Percentiles rank a stretch among this genome's conserved stretches.
Evolutionary conservation across 1,139 yeast genomes (phyloP).

Genomic region (Pichia norvegensis): DNA sequence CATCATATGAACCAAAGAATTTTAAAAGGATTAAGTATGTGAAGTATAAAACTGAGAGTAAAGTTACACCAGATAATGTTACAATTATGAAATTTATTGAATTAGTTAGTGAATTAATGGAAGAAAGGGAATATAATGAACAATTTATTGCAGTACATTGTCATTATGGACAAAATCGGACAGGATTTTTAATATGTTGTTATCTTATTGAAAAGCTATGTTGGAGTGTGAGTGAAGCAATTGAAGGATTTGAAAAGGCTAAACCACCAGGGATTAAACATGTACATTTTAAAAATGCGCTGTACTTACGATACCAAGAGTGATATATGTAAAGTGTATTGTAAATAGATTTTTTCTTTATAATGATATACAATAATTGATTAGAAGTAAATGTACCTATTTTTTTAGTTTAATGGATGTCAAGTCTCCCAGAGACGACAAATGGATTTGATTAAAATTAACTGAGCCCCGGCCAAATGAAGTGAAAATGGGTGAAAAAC

Average conservation of each 20-base stretch:
- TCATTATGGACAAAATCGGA: slow-evolving; percentile 75
- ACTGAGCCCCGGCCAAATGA: not conserved
- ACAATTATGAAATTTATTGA: slow-evolving; percentile 52
- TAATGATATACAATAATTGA: not conserved
- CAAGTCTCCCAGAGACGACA: not conserved
- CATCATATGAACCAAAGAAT: slow-evolving; percentile 61
- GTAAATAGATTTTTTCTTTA: not conserved
- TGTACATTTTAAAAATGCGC: slow-evolving; percentile 68
- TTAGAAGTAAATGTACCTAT: not conserved
- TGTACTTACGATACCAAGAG: slow-evolving; percentile 54
- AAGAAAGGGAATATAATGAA: slow-evolving; percentile 17
- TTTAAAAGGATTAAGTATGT: slow-evolving; percentile 49
- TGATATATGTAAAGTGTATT: not conserved
- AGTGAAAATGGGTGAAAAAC: not conserved
- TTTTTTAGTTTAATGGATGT: not conserved
- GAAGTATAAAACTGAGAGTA: slow-evolving; percentile 73
- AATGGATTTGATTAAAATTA: not conserved
- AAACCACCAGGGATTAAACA: slow-evolving; percentile 72
- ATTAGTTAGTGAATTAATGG: slow-evolving; percentile 45
- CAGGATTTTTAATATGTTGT: slow-evolving; percentile 68
- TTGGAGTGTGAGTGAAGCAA: slow-evolving; percentile 57
- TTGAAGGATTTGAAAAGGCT: slow-evolving; percentile 50
- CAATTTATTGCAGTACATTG: slow-evolving; percentile 64
- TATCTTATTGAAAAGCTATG: slow-evolving; percentile 55
- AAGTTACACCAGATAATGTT: slow-evolving; percentile 61